Base-by-base conservation (phyloP, 495 filamentous ascomycete species). In the Hyaloscypha variabilis region DNA sequence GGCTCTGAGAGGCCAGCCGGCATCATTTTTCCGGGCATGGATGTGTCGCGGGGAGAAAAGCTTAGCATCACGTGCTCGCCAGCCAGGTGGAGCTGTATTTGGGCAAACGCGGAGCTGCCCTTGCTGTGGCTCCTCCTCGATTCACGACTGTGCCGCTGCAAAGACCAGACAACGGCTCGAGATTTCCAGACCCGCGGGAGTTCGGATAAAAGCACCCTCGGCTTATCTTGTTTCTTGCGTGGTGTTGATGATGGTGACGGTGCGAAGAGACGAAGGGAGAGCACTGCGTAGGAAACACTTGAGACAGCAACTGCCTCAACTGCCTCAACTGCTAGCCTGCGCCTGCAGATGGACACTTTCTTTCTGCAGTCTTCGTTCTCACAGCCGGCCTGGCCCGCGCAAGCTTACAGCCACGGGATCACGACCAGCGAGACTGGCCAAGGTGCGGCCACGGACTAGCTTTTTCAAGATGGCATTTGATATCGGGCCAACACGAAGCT, bases 41-140 rank as follows among this genome's bases (percentile, higher is more conserved):
- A n/a, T n/a, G n/a, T n/a, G n/a, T n/a, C n/a, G 19, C 8, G 21
- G 19, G 19, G 26, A 23, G 21, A 54, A 54, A 54, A 54, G 51
- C 51, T 54, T 54, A 54, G 51, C 51, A 54, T 54, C 51, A 54
- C 51, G 51, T 54, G 51, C 31, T 36, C 6, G 13, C 31, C 31
- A 36, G 31, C 6, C 13, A 36, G 31, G 31, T 36, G 13, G n/a
- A n/a, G n/a, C n/a, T n/a, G n/a, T n/a, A n/a, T n/a, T n/a, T n/a
- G n/a, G n/a, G n/a, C n/a, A n/a, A n/a, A n/a, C n/a, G n/a, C n/a
- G n/a, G n/a, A n/a, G n/a, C n/a, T n/a, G n/a, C n/a, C n/a, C n/a
- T n/a, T n/a, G n/a, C n/a, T n/a, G n/a, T n/a, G n/a, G n/a, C n/a
- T n/a, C n/a, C n/a, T n/a, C n/a, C n/a, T n/a, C n/a, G n/a, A n/a